A percentile compares a stretch with the other conserved stretches of the same genome.
These are phyloP conservation scores for Cryphonectria nitschkei DNA, from an alignment of 2,329 filamentous ascomycete genomes.

Conservation along the genomic window DNA sequence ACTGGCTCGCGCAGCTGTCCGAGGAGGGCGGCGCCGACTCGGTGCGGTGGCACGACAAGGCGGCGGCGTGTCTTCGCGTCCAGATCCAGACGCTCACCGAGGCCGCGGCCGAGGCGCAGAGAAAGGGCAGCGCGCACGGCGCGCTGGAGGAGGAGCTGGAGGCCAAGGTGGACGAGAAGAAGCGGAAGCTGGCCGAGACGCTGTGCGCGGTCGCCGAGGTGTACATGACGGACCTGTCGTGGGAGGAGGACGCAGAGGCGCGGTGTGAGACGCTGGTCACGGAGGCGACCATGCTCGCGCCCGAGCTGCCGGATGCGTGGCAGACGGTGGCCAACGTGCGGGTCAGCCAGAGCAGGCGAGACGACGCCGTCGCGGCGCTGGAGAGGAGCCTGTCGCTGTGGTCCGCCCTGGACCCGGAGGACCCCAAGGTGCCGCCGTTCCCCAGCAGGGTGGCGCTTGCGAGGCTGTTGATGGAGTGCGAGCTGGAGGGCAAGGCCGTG, in stretches of 20 bases:
- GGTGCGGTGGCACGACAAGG: constrained; percentile 69
- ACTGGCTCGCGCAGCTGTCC: constrained; percentile 91
- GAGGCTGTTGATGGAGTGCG: constrained; percentile 86
- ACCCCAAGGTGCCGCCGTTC: constrained; percentile 80
- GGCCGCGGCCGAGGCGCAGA: constrained; percentile 39
- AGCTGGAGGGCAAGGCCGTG: constrained; percentile 82
- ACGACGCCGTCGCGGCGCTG: constrained; percentile 81
- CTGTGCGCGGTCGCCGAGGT: constrained; percentile 94
- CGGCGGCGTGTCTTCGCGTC: constrained; percentile 71
- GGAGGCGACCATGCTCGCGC: constrained; percentile 84
- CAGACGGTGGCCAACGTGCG: constrained; percentile 93
- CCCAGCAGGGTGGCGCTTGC: constrained; percentile 82
- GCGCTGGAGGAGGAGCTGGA: constrained; percentile 50
- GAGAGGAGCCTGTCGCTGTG: constrained; percentile 80
- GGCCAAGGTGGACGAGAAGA: constrained; percentile 75
- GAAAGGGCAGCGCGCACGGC: constrained; percentile 38
- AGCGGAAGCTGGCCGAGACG: constrained; percentile 83
- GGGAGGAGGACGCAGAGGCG: constrained; percentile 87
- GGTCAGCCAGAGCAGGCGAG: constrained; percentile 80
- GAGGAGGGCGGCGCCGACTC: constrained; percentile 69
- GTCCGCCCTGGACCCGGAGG: constrained; percentile 74
- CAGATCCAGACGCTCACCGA: constrained; percentile 69
- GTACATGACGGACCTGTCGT: constrained; percentile 98
- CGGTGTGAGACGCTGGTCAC: constrained; percentile 88
- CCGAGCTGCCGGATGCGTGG: constrained; percentile 82